phyloP scores from a whole-genome alignment of 2,329 filamentous ascomycete genomes.

The Arthrobotrys sinensis region DNA sequence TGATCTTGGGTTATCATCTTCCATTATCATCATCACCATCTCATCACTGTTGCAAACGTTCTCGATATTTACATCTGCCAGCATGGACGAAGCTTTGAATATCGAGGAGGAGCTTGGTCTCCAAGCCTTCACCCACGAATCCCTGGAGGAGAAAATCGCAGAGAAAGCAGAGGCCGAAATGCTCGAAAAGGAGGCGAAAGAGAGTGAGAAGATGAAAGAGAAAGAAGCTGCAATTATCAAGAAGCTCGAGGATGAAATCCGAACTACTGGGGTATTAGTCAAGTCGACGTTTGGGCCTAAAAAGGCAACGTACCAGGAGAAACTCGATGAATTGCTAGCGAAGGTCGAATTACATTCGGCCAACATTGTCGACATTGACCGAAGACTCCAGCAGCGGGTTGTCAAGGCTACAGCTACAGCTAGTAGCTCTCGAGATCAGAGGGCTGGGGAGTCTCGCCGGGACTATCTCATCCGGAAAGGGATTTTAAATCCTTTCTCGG shows the following conservation, averaged over 20 bases:
- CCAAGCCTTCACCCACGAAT: slow-evolving; percentile 55
- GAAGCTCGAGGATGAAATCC: slow-evolving; percentile 41
- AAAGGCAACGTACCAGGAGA: slow-evolving; percentile 69
- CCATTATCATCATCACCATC: slow-evolving; percentile 13
- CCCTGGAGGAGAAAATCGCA: slow-evolving; percentile 48
- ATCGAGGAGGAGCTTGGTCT: slow-evolving; percentile 55
- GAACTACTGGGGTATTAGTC: slow-evolving; percentile 14
- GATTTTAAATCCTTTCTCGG: slow-evolving; percentile 95
- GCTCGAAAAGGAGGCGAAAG: slow-evolving; percentile 44
- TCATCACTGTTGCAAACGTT: background rate
- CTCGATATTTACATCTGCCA: background rate
- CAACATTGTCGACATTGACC: slow-evolving; percentile 84
- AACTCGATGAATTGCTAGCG: slow-evolving; percentile 77
- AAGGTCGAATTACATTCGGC: slow-evolving; percentile 77
- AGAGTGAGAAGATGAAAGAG: slow-evolving; percentile 37
- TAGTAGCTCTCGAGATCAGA: slow-evolving; percentile 72
- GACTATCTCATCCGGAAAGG: slow-evolving; percentile 95
- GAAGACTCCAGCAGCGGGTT: slow-evolving; percentile 83
- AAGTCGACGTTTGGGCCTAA: slow-evolving; percentile 35
- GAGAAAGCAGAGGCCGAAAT: slow-evolving; percentile 48
- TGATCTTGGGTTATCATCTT: background rate
- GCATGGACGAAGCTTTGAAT: slow-evolving; percentile 48
- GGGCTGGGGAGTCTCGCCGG: slow-evolving; percentile 81
- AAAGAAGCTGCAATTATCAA: slow-evolving; percentile 36
- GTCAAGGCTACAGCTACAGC: slow-evolving; percentile 71